Evolutionary conservation across 495 filamentous ascomycete genomes (phyloP), one percentile per base, ranked within the genome.

Genomic region (Ramalina intermedia): DNA sequence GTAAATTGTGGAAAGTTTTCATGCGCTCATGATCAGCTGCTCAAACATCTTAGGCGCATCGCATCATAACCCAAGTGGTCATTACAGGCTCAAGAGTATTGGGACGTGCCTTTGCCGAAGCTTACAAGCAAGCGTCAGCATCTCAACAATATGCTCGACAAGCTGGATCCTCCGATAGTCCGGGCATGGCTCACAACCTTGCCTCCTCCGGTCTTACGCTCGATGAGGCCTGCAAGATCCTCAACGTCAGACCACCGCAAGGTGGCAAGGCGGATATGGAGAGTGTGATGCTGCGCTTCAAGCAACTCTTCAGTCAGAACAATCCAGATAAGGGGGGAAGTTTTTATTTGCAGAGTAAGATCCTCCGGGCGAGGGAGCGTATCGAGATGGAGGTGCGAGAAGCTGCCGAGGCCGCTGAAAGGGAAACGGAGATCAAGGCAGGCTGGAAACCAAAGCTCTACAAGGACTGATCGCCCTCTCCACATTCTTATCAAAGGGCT

Each of bases 321-420:
- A 85, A 96, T 47, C 90, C 91, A 21, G 71, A 87, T 62, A 94
- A 94, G 62, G 91, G 91, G 26, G 91, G 91, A 13, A 94, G 87
- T 59, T 96, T 98, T 62, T 98, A 98, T 63, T 71, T 98, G 47
- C 91, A 98, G 68, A 96, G 93, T 68, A 98, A 98, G 66, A 76
- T 98, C 39, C 66, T 96, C 47, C 70, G 91, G 47, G 91, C 91
- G 41, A 74, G 90, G 39, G 88, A 98, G 66, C 72, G 91, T 52
- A 83, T 96, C 70, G 91, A 96, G 67, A 71, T 82, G 58, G 91
- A 96, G 65, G 57, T 72, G 29, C 64, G 67, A 42, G 59, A 72
- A 51, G 72, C 69, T 11, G 69, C 70, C 55, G 68, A 68, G 55
- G 61, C 65, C 51, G 62, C 62, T 13, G 66, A 71, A 46, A 63